Base-by-base conservation (phyloP, 2,329 filamentous ascomycete genomes). In the Acrodontium crateriforme region DNA sequence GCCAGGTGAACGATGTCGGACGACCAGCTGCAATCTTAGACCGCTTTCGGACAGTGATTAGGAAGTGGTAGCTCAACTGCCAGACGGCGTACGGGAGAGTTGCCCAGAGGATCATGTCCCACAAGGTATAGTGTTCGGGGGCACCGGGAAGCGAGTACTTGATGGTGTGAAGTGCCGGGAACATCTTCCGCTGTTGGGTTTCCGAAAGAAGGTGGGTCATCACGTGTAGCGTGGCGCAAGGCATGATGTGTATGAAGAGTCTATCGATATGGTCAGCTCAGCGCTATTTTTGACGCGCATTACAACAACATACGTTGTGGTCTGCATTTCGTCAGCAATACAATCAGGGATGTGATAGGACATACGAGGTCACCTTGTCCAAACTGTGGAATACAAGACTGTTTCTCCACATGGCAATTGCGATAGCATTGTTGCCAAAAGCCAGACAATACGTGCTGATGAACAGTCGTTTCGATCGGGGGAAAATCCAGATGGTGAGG, bases 161-260 rank as follows among this genome's bases (percentile, higher is more conserved):
- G 58, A 98, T 83, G 16, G 71, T 69, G 60, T 80, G 84, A 39
- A 93, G 71, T 9, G 85, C 87, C 1, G 87, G 85, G 50, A 92
- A 95, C 12, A 75, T 71, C 15, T 62, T 56, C 38, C 66, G 61
- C 47, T 91, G 78, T 22, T 69, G 53, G 13, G 73, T 71, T 1
- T 69, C 55, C 0, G 78, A 58, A 9, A 84, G 65, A 12, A 95
- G 65, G 52, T 98, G 89, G 10, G 93, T 80, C 9, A 98, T 67
- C 49, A 83, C 91, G 55, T 98, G 89, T 9, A 98, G 68, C 2
- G 85, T 82, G 5, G 80, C 87, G 40, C 85, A 93, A 1, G 89
- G 89, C 87, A 98, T 98, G 47, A 98, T 92, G 55, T 98, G 89
- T 43, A 98, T 94, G 60, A 98, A 98, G n/a, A 98, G 67, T 53